phyloP scores from a whole-genome alignment of 257 asterid species.

The Haberlea rhodopensis region DNA sequence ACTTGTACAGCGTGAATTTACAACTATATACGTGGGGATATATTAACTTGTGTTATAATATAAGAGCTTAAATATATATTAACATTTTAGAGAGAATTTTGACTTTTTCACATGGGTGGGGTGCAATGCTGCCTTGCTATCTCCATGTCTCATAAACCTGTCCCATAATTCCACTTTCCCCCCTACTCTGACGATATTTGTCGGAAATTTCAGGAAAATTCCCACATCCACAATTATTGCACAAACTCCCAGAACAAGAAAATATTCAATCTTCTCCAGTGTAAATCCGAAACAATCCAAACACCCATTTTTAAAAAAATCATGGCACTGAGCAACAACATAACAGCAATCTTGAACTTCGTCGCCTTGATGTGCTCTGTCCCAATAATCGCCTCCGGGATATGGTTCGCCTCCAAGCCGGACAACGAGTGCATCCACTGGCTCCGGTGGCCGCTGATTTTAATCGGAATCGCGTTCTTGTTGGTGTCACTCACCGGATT shows the following conservation, averaged over 20 bases:
- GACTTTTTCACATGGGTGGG: no score
- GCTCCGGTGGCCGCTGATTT: constrained; percentile 94
- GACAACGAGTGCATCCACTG: constrained; percentile 96
- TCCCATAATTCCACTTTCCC: neutral
- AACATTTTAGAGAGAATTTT: no score
- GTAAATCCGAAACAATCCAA: neutral
- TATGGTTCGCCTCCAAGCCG: constrained; percentile 82
- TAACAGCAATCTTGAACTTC: constrained; percentile 80
- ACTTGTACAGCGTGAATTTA: no score
- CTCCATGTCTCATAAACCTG: no score
- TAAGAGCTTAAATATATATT: no score
- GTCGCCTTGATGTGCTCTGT: constrained; percentile 83
- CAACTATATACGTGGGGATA: no score
- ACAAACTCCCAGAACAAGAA: neutral
- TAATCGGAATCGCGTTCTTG: constrained; percentile 66
- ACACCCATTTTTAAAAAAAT: neutral
- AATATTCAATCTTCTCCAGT: neutral
- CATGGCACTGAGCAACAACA: constrained; percentile 92
- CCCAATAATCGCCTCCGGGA: constrained; percentile 84
- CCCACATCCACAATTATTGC: neutral
- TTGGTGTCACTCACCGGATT: constrained; percentile 69
- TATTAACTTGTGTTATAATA: no score
- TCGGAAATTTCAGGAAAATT: neutral
- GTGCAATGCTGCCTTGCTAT: no score
- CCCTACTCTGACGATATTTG: neutral